Percentiles rank a stretch among this genome's conserved stretches.
phyloP scores from a whole-genome alignment of 2,329 filamentous ascomycete species.

The Ascocoryne sarcoides region DNA sequence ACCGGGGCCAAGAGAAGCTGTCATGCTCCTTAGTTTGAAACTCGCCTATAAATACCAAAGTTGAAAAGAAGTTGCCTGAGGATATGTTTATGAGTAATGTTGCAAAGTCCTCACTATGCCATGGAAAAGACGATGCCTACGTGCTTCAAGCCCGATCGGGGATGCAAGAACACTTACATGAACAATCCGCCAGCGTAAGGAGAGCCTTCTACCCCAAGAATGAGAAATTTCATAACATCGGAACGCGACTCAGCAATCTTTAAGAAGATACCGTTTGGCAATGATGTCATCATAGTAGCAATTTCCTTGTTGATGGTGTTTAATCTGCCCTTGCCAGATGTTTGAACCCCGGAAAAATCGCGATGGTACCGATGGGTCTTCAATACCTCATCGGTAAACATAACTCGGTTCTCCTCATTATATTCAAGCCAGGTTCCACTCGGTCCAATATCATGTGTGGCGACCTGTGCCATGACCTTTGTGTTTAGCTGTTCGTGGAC shows the following conservation, averaged over 20 bases:
- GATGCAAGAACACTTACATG: too few relatives aligned
- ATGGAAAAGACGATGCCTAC: too few relatives aligned
- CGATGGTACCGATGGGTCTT: background rate
- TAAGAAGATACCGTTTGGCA: constrained; percentile 18
- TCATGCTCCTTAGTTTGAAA: too few relatives aligned
- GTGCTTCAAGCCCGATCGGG: too few relatives aligned
- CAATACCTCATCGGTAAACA: constrained; percentile 16
- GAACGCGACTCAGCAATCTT: constrained; percentile 18
- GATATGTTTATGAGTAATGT: too few relatives aligned
- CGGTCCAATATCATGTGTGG: background rate
- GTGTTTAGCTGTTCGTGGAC: constrained; percentile 3
- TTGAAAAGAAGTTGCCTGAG: too few relatives aligned
- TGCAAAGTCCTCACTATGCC: background rate
- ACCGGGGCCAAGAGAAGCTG: too few relatives aligned
- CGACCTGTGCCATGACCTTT: background rate
- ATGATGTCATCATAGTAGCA: constrained; percentile 18
- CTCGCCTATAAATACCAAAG: too few relatives aligned
- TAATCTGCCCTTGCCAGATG: constrained; percentile 6
- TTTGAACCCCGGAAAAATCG: background rate
- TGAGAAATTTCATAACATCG: constrained; percentile 21
- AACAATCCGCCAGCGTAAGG: constrained; percentile 20
- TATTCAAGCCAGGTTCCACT: constrained; percentile 11
- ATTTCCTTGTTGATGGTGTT: constrained; percentile 19
- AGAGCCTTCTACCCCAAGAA: constrained; percentile 16
- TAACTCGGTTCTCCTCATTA: constrained; percentile 14